Evolutionary conservation across 345 rosid genomes (phyloP).

Genomic region (Eucalyptus regnans): DNA sequence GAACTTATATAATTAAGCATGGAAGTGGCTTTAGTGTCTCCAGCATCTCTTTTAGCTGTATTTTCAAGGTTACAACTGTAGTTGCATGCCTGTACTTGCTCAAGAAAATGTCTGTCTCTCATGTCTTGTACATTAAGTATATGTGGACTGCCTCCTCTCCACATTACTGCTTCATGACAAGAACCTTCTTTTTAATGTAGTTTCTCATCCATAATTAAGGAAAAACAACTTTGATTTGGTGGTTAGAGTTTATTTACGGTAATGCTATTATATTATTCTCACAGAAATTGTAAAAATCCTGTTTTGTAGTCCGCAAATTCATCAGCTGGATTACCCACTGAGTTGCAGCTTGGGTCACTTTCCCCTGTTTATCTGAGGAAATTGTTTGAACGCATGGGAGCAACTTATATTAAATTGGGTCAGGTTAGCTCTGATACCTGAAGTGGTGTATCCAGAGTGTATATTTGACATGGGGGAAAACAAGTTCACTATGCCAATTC

Average conservation of each 20-base stretch:
- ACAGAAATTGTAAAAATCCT: background rate
- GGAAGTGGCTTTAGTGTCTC: background rate
- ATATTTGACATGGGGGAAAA: background rate
- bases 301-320: slow-evolving; percentile 47
- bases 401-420: slow-evolving; percentile 91
- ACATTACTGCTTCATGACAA: background rate
- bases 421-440: slow-evolving; percentile 38
- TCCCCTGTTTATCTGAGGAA: slow-evolving; percentile 86
- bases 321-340: slow-evolving; percentile 47
- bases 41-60: background rate
- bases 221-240: background rate
- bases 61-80: background rate
- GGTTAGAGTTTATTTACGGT: background rate
- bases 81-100: background rate
- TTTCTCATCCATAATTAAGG: background rate
- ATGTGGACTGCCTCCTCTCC: background rate
- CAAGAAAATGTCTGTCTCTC: background rate
- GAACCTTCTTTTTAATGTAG: background rate
- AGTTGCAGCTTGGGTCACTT: slow-evolving; percentile 71
- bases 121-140: background rate
- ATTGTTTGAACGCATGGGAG: slow-evolving; percentile 97
- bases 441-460: background rate
- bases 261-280: background rate
- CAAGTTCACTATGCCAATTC: background rate
- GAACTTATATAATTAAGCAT: background rate